phyloP scores from a whole-genome alignment of 2,329 filamentous ascomycete genomes.

The Diaporthe nobilis region DNA sequence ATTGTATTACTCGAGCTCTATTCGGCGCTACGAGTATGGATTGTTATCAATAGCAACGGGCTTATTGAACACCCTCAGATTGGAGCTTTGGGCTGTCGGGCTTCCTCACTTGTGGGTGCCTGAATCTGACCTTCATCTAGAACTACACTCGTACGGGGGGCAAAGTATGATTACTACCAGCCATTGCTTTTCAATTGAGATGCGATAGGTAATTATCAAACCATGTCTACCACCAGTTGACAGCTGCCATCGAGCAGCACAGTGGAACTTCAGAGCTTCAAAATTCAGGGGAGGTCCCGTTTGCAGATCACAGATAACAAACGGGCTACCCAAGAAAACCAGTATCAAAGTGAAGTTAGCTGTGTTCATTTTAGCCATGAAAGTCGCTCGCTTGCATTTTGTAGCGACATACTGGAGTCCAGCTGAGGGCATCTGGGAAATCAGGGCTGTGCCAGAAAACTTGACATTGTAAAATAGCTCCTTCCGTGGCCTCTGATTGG shows the following conservation, averaged over 20 bases:
- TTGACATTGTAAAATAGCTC: too few species aligned
- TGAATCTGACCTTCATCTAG: too few species aligned
- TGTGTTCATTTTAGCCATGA: background rate
- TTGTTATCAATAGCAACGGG: background rate
- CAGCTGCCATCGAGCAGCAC: background rate
- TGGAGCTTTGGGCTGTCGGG: background rate
- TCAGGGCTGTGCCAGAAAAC: background rate
- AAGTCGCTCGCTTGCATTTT: background rate
- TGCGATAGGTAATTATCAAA: too few species aligned
- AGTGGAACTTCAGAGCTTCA: background rate
- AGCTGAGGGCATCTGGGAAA: background rate
- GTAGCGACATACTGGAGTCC: background rate
- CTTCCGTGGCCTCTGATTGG: conserved; percentile 5
- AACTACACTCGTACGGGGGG: too few species aligned
- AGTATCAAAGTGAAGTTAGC: background rate
- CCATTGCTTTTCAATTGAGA: too few species aligned
- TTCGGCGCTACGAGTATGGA: background rate
- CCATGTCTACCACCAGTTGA: too few species aligned
- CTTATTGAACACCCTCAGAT: background rate
- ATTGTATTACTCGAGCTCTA: too few species aligned
- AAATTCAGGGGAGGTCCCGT: background rate
- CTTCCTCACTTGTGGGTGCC: too few species aligned
- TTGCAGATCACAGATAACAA: background rate
- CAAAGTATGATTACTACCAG: too few species aligned
- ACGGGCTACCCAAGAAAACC: background rate